These are phyloP conservation scores for Talaromyces funiculosus DNA, from an alignment of 2,329 filamentous ascomycete genomes.

Conservation along the genomic window DNA sequence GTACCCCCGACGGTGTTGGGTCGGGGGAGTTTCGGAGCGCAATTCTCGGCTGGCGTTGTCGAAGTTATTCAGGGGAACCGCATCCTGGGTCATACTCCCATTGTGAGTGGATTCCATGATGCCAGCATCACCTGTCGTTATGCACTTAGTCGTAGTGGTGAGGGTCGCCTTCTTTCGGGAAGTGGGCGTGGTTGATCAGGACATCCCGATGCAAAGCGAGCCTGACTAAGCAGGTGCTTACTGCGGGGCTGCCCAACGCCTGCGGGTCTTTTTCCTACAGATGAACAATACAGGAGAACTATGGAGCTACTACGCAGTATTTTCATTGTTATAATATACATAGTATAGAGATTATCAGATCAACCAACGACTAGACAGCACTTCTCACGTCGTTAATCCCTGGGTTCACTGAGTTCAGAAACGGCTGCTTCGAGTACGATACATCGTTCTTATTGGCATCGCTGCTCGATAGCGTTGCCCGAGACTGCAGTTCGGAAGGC, in stretches of 20 bases:
- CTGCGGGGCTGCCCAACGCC: not conserved
- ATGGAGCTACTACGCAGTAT: not conserved
- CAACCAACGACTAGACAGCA: not conserved
- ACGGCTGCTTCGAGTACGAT: not conserved
- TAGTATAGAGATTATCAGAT: not conserved
- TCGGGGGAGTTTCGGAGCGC: constrained; percentile 29
- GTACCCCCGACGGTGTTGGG: constrained; percentile 43
- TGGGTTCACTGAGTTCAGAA: not conserved
- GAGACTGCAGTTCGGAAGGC: constrained; percentile 7
- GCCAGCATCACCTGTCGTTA: not conserved
- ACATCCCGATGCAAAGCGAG: constrained; percentile 14
- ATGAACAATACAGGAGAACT: not conserved
- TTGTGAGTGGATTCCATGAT: constrained; percentile 6
- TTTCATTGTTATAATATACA: not conserved
- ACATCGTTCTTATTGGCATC: not conserved
- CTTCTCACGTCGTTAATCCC: not conserved
- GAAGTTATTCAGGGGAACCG: constrained; percentile 18
- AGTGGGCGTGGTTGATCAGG: constrained; percentile 2
- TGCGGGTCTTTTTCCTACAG: not conserved
- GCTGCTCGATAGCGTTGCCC: not conserved
- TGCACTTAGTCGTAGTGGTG: not conserved
- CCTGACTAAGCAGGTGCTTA: not conserved
- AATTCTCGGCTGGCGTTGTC: constrained; percentile 17
- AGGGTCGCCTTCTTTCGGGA: constrained; percentile 17
- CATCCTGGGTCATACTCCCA: constrained; percentile 8